Evolutionary conservation across 1,284 basidiomycete species (phyloP).

Genomic region (Heterobasidion occidentale): DNA sequence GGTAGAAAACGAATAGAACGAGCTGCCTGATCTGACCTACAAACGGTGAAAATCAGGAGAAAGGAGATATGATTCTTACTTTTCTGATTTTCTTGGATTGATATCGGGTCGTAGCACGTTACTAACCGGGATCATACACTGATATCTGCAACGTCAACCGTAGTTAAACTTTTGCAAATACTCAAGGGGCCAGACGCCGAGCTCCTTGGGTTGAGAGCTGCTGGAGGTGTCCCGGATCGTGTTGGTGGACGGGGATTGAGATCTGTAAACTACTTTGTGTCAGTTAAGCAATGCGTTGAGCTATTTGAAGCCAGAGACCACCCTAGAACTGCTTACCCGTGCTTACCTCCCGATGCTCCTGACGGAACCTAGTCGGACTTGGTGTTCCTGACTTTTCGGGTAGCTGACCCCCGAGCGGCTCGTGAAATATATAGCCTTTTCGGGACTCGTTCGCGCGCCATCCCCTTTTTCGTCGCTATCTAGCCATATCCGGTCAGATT

Average conservation of each 20-base stretch:
- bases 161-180: slow-evolving; percentile 1
- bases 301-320: background rate
- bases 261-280: background rate
- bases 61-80: background rate
- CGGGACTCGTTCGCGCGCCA: background rate
- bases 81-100: background rate
- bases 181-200: background rate
- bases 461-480: background rate
- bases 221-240: slow-evolving; percentile 2
- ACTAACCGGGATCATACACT: slow-evolving; percentile 3
- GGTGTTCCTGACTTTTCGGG: background rate
- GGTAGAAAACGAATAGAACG: background rate
- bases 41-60: slow-evolving; percentile 3
- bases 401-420: background rate
- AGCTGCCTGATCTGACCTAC: slow-evolving; percentile 1
- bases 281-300: background rate
- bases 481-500: background rate
- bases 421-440: background rate
- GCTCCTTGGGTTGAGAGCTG: background rate
- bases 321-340: background rate
- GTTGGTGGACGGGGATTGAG: background rate
- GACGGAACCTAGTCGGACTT: background rate
- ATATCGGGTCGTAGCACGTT: background rate
- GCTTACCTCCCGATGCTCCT: background rate
- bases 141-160: slow-evolving; percentile 1